Evolutionary conservation across 495 filamentous ascomycete genomes (phyloP).

Genomic region (Penicillium flavigenum): DNA sequence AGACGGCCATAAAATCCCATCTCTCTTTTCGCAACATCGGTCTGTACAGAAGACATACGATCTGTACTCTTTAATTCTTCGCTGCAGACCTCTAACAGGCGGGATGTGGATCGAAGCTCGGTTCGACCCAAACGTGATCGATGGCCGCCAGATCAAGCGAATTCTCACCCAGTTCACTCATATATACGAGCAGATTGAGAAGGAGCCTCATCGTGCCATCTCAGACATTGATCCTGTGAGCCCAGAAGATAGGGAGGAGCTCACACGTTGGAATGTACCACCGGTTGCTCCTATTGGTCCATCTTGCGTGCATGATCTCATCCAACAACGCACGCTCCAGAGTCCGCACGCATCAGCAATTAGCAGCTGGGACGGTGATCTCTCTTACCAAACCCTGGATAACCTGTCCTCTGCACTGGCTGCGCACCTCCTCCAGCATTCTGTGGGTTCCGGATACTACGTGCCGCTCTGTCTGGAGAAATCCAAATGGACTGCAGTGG

Average conservation of each 20-base stretch:
- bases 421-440: conserved; percentile 5
- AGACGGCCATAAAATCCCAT: conserved; percentile 18
- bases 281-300: not conserved
- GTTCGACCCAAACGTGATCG: not conserved
- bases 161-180: conserved; percentile 1
- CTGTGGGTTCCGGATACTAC: not conserved
- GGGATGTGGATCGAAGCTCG: not conserved
- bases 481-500: not conserved
- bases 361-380: conserved; percentile 8
- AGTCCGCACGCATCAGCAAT: not conserved
- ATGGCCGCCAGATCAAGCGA: not conserved
- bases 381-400: conserved; percentile 6
- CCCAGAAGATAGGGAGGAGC: not conserved
- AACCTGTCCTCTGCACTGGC: not conserved
- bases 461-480: not conserved
- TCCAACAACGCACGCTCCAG: not conserved
- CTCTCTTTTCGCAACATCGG: conserved; percentile 8
- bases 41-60: conserved; percentile 19
- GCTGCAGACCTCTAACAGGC: conserved; percentile 34
- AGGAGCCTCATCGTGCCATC: not conserved
- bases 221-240: not conserved
- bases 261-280: not conserved
- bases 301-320: conserved; percentile 2
- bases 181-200: conserved; percentile 8
- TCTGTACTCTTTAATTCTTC: conserved; percentile 33